Percentiles rank a stretch among this genome's conserved stretches.
Conservation (phyloP, 169 alveolate species). For the Besnoitia besnoiti region DNA sequence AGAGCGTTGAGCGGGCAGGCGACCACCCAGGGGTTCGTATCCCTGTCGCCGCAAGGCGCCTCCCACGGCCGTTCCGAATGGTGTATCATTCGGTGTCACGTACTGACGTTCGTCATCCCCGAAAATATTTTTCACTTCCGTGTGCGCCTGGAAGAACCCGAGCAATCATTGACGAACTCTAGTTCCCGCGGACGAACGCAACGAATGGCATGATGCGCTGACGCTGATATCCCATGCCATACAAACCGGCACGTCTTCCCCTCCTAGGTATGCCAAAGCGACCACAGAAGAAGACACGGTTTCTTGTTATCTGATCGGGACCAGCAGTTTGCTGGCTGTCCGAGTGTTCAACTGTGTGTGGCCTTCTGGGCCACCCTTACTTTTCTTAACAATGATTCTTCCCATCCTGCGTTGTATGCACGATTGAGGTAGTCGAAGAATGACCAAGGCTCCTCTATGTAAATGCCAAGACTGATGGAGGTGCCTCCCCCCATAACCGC, state of each 20-base stretch:
- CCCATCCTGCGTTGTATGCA: constrained; percentile 56
- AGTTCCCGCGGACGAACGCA: too few species aligned
- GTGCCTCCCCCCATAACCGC: constrained; percentile 80
- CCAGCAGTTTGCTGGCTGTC: too few species aligned
- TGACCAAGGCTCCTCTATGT: constrained; percentile 70
- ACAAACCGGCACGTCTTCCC: too few species aligned
- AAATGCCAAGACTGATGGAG: constrained; percentile 76
- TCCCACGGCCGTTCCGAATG: neutral
- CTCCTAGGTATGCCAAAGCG: too few species aligned
- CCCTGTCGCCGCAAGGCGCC: neutral
- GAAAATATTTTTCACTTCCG: neutral
- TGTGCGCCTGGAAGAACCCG: constrained; percentile 10
- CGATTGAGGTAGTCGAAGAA: constrained; percentile 21
- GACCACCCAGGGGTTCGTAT: constrained; percentile 33
- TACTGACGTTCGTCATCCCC: neutral
- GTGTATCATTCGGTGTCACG: constrained; percentile 2
- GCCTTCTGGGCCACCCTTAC: constrained; percentile 5
- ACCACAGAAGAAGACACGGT: too few species aligned
- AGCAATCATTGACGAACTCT: too few species aligned
- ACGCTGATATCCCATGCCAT: too few species aligned
- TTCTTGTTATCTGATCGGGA: too few species aligned
- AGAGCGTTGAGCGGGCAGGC: constrained; percentile 21
- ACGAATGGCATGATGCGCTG: too few species aligned
- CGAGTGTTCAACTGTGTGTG: too few species aligned
- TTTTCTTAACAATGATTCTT: constrained; percentile 55